Evolutionary conservation across 2,329 filamentous ascomycete species (phyloP), one percentile per base, ranked within the genome.

Genomic region (Pseudocercospora crystallina): DNA sequence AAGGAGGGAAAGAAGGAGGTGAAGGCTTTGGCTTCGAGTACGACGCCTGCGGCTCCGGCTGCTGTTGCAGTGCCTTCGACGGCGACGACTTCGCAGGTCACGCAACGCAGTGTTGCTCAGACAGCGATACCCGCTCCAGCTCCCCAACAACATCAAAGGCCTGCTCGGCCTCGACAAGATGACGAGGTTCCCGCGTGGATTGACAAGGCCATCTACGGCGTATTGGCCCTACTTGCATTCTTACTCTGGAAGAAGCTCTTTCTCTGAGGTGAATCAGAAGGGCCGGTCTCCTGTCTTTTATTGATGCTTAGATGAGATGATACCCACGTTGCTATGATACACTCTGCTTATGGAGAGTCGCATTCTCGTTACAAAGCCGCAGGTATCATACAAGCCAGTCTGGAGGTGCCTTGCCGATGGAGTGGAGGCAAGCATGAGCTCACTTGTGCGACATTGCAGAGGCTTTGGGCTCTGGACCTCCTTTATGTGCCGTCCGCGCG

Each of bases 201-300:
- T 13, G 91, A 96, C 69, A 82, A 88, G 56, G 80, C 85, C 33
- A 96, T 96, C 58, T 82, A 85, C 15, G 85, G 82, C 5, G 71
- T 96, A 13, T 75, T 89, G 0, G 77, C 89, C 11, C 76, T 87
- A 20, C 73, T 96, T 14, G 73, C 84, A 3, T 81, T 88, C 15
- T 81, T 95, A 75, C 73, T 96, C 56, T 44, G 69, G 60, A 11
- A 56, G 49, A 62, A 58, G 43, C 49, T 51, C 38, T 30, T 58
- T 31, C 38, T 57, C 8, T 58, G 44, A 47, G 17, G 5, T n/a
- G n/a, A n/a, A n/a, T 12, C 36, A 34, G 20, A n/a, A n/a, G n/a
- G n/a, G n/a, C n/a, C n/a, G n/a, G n/a, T n/a, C n/a, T n/a, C n/a
- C n/a, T 26, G 20, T 7, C 20, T 26, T 26, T 26, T 26, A 7